phyloP scores from a whole-genome alignment of 2,329 filamentous ascomycete genomes.

The Exserohilum turcica region DNA sequence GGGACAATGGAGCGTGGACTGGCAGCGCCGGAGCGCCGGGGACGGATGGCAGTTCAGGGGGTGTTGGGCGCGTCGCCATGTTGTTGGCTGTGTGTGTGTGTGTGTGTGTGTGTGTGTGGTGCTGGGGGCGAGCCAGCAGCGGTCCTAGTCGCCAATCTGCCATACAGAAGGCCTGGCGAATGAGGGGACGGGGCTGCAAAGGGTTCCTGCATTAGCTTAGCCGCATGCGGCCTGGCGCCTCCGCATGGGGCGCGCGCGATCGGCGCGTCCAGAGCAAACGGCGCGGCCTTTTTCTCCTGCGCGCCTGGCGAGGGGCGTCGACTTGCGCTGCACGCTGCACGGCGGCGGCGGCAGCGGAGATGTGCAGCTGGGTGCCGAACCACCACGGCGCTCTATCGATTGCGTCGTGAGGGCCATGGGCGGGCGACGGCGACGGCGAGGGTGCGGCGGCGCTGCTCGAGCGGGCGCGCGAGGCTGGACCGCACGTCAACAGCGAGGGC shows the following conservation, averaged over 20 bases:
- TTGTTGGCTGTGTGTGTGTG: conserved; percentile 14
- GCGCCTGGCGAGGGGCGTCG: conserved; percentile 9
- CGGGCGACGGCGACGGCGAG: neutral
- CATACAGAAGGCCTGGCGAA: conserved; percentile 22
- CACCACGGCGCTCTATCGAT: conserved; percentile 11
- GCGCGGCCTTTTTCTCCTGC: conserved; percentile 26
- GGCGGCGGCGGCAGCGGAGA: conserved; percentile 14
- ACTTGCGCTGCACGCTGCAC: conserved; percentile 6
- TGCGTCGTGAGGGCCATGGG: conserved; percentile 7
- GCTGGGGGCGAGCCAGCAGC: conserved; percentile 15
- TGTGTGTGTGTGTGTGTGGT: too few species aligned
- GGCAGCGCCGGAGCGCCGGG: neutral
- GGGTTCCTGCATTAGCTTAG: conserved; percentile 31
- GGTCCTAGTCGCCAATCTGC: conserved; percentile 27
- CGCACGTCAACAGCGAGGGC: conserved; percentile 13
- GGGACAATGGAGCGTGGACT: neutral
- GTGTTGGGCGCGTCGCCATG: conserved; percentile 23
- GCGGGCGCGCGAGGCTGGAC: neutral
- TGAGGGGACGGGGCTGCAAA: conserved; percentile 11
- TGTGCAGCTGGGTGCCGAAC: conserved; percentile 16
- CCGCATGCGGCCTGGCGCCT: conserved; percentile 6
- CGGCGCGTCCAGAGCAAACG: conserved; percentile 29
- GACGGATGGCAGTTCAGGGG: conserved; percentile 27
- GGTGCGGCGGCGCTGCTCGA: neutral
- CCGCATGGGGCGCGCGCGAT: conserved; percentile 15